These are phyloP conservation scores for Cytospora leucostoma DNA, from an alignment of 2,329 filamentous ascomycete genomes.

Conservation along the genomic window DNA sequence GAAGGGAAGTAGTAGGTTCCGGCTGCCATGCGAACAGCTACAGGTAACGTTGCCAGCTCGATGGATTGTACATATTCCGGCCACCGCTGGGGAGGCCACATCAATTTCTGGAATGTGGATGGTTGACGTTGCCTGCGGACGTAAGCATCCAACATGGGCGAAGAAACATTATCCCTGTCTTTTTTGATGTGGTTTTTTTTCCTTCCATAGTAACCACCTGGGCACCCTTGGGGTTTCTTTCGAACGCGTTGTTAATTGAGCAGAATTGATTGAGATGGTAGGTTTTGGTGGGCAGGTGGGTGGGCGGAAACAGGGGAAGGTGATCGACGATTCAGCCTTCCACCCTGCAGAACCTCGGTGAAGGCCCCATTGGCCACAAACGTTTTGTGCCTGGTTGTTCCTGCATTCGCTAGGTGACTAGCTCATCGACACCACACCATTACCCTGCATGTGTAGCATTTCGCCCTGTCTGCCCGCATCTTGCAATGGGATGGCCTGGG, in stretches of 20 bases:
- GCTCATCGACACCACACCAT: neutral
- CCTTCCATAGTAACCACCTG: too few species aligned
- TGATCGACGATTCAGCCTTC: conserved; percentile 1
- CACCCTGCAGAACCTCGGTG: neutral
- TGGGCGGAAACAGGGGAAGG: neutral
- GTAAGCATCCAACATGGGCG: neutral
- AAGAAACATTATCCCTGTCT: too few species aligned
- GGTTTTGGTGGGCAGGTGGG: too few species aligned
- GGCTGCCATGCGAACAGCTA: neutral
- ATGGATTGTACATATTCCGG: neutral
- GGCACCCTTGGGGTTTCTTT: too few species aligned
- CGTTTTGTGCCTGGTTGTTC: conserved; percentile 9
- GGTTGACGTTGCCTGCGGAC: conserved; percentile 1
- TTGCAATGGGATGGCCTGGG: neutral
- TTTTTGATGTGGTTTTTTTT: too few species aligned
- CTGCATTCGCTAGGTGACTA: neutral
- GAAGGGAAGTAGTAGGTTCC: too few species aligned
- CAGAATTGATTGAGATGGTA: neutral
- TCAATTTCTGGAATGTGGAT: too few species aligned
- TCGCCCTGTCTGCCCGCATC: neutral
- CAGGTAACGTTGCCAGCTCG: neutral
- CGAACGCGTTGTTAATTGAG: neutral
- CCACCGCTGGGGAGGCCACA: too few species aligned
- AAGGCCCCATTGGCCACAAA: conserved; percentile 1
- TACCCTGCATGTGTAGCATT: neutral